Percentiles rank a stretch among this genome's conserved stretches.
Conservation (phyloP, 78 protist genomes). For the Cavenderia fasciculata region DNA sequence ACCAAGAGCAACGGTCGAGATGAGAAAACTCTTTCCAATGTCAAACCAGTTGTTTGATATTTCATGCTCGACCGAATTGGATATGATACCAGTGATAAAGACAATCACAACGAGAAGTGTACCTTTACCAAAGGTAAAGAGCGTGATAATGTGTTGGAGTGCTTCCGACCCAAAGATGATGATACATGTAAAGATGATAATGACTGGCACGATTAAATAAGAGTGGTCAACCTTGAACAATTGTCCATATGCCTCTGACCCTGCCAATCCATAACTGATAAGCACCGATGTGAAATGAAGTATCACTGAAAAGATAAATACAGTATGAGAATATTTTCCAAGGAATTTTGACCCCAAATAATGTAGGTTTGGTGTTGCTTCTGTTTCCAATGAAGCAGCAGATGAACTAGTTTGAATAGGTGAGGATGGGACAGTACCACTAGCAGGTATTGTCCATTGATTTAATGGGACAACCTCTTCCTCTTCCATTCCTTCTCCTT, state of each 20-base stretch:
- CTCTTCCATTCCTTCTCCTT: too few species aligned
- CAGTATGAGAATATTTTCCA: background rate
- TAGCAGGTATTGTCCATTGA: too few species aligned
- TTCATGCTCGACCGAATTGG: conserved; percentile 1
- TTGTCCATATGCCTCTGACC: conserved; percentile 45
- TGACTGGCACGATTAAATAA: conserved; percentile 31
- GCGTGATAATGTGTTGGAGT: conserved; percentile 62
- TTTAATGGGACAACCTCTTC: too few species aligned
- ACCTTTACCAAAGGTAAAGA: conserved; percentile 71
- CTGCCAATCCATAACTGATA: conserved; percentile 78
- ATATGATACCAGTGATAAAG: conserved; percentile 50
- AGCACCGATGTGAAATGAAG: conserved; percentile 62
- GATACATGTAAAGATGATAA: conserved; percentile 6
- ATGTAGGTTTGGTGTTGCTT: conserved; percentile 55
- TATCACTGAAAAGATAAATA: conserved; percentile 61
- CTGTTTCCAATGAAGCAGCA: too few species aligned
- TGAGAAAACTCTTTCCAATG: conserved; percentile 46
- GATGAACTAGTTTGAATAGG: too few species aligned
- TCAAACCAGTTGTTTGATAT: conserved; percentile 37
- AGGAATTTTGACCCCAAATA: conserved; percentile 43
- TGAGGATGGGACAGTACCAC: too few species aligned
- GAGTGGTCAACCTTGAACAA: background rate
- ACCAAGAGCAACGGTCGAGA: conserved; percentile 77
- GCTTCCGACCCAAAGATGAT: conserved; percentile 36
- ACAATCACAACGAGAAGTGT: conserved; percentile 35